Percentiles rank a stretch among this genome's conserved stretches.
Evolutionary conservation across 2,329 filamentous ascomycete genomes (phyloP).

Genomic region (Alternaria metachromatica): DNA sequence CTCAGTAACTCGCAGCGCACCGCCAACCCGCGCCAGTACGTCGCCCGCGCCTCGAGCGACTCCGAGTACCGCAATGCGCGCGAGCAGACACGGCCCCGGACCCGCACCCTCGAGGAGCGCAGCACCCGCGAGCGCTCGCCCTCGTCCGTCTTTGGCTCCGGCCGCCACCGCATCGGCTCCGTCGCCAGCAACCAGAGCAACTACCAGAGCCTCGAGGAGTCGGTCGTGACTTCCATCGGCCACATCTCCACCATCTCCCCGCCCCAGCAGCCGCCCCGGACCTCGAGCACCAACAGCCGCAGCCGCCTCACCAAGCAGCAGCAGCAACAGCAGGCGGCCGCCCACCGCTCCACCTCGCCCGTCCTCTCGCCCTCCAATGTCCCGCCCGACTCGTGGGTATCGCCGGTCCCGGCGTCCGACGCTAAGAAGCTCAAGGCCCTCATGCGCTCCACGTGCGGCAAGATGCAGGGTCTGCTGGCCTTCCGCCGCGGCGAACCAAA

Average conservation of each 20-base stretch:
- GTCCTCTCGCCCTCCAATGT: constrained; percentile 30
- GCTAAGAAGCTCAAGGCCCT: constrained; percentile 74
- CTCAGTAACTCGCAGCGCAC: constrained; percentile 14
- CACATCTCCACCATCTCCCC: constrained; percentile 50
- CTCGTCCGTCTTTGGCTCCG: constrained; percentile 49
- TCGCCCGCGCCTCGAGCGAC: constrained; percentile 43
- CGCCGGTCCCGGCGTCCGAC: constrained; percentile 64
- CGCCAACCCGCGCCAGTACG: constrained; percentile 34
- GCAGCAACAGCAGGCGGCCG: constrained; percentile 9
- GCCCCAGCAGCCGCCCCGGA: constrained; percentile 33
- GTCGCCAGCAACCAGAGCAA: constrained; percentile 67
- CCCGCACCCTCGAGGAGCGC: constrained; percentile 58
- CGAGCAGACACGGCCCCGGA: constrained; percentile 62
- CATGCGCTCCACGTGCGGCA: constrained; percentile 78
- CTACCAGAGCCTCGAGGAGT: constrained; percentile 53
- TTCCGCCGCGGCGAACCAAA: constrained; percentile 69
- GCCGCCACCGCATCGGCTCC: constrained; percentile 71
- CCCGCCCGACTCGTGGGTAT: constrained; percentile 44
- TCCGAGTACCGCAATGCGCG: constrained; percentile 40
- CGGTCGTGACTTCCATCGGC: constrained; percentile 50
- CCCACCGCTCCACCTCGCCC: constrained; percentile 24
- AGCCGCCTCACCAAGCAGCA: constrained; percentile 40
- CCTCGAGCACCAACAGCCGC: constrained; percentile 39
- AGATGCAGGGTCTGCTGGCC: constrained; percentile 79
- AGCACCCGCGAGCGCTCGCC: constrained; percentile 50